phyloP scores from a whole-genome alignment of 805 yeast species.

The Starmerella vitae region DNA sequence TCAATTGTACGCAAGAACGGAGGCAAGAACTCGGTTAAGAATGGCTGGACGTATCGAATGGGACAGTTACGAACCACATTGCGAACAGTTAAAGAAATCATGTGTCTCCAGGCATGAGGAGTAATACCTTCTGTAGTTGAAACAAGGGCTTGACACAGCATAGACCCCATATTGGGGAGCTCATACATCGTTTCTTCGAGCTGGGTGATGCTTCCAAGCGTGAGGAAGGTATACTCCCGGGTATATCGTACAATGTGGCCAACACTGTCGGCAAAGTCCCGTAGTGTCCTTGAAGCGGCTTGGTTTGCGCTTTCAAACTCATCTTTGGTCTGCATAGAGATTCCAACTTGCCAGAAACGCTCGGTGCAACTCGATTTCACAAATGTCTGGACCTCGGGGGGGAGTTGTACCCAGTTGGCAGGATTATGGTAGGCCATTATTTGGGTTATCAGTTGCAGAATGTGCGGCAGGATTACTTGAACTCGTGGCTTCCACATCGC shows the following conservation, averaged over 20 bases:
- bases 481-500: slow-evolving; percentile 86
- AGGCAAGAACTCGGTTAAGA: slow-evolving; percentile 69
- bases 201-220: slow-evolving; percentile 79
- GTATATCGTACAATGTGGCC: slow-evolving; percentile 94
- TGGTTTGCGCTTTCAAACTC: slow-evolving; percentile 89
- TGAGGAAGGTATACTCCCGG: slow-evolving; percentile 84
- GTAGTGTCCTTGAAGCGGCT: slow-evolving; percentile 79
- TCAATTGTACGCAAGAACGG: slow-evolving; percentile 61
- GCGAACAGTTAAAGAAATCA: slow-evolving; percentile 78
- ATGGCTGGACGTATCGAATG: slow-evolving; percentile 44
- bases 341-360: slow-evolving; percentile 97
- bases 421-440: slow-evolving; percentile 93
- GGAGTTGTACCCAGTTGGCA: slow-evolving; percentile 75
- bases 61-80: slow-evolving; percentile 87
- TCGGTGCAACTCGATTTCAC: slow-evolving; percentile 83
- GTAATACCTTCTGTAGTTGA: slow-evolving; percentile 68
- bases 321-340: slow-evolving; percentile 84
- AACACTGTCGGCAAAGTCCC: slow-evolving; percentile 95
- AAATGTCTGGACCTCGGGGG: slow-evolving; percentile 80
- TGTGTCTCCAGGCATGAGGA: slow-evolving; percentile 92
- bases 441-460: slow-evolving; percentile 73
- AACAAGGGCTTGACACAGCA: slow-evolving; percentile 77
- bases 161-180: slow-evolving; percentile 63
- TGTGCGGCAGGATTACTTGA: slow-evolving; percentile 81
- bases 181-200: slow-evolving; percentile 80